Evolutionary conservation across 495 filamentous ascomycete species (phyloP), one percentile per base, ranked within the genome.

Genomic region (Pseudomonodictys pantanalensis): DNA sequence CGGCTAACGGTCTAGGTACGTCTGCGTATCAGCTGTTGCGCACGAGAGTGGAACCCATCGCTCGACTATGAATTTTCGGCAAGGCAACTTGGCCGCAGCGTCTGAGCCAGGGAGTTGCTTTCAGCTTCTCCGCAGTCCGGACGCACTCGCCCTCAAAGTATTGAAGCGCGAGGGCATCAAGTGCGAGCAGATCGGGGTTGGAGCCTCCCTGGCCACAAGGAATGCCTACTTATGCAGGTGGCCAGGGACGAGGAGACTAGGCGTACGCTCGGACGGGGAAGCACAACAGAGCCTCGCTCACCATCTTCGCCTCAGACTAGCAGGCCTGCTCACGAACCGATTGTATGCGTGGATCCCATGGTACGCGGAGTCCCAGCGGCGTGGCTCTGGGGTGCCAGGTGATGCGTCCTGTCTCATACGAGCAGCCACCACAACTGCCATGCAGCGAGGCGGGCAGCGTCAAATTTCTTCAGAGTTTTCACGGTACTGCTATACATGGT

Each of bases 261-360:
- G 49, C 45, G 22, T 4, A 41, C 57, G 62, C 62, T 65, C 62
- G 56, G 56, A 57, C 60, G 62, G 62, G 62, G 62, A 60, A 65
- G 6, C 15, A 41, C n/a, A 25, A 46, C 55, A 59, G 61, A 64
- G 61, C 61, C 61, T 64, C 61, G 20, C 48, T 8, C 29, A 48
- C 46, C 38, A 12, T 52, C n/a, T 12, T 30, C 45, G 25, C 45
- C 48, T 22, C 33, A 24, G 57, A 35, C 52, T 9, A 22, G 33
- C 48, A 46, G n/a, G 42, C 50, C 58, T 42, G 32, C 17, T 56
- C 38, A 25, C 35, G 43, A 44, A 25, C 44, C 58, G 58, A 49
- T 33, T 29, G 32, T 43, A 56, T 43, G 58, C 58, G 58, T 49
- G 51, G 58, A 62, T 62, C 58, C 58, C 51, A 50, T 55, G 58